Conservation (phyloP, 208 protist genomes). For the Trypanosomatidae sp. region DNA sequence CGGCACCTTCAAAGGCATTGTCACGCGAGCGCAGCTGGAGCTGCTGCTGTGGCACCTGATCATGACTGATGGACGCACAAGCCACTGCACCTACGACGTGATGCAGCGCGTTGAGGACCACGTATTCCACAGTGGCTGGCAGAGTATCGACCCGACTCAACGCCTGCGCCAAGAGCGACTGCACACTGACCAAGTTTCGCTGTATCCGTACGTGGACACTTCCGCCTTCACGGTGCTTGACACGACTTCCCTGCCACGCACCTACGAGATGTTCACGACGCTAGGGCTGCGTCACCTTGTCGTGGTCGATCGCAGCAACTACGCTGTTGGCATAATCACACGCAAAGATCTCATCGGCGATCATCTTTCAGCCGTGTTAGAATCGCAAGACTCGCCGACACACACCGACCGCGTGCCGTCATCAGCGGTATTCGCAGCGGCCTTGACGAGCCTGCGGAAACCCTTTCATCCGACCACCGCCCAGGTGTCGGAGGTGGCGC, state of each 20-base stretch:
- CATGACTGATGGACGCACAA: constrained; percentile 27
- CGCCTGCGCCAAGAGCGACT: constrained; percentile 1
- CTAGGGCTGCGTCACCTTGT: constrained; percentile 52
- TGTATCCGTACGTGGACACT: constrained; percentile 58
- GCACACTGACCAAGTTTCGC: constrained; percentile 20
- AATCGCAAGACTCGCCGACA: not conserved
- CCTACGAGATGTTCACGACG: constrained; percentile 53
- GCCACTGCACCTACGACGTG: constrained; percentile 33
- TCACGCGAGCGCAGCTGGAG: constrained; percentile 40
- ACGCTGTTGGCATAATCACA: constrained; percentile 52
- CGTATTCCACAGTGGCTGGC: constrained; percentile 27
- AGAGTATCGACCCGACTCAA: constrained; percentile 18
- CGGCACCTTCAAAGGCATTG: constrained; percentile 51
- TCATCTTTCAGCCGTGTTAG: constrained; percentile 20
- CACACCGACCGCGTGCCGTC: not conserved
- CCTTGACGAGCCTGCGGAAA: constrained; percentile 8
- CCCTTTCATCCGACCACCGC: constrained; percentile 23
- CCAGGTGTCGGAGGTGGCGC: constrained; percentile 21
- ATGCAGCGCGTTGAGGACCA: constrained; percentile 33
- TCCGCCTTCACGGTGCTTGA: constrained; percentile 50
- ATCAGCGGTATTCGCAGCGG: constrained; percentile 4
- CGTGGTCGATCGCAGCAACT: constrained; percentile 42
- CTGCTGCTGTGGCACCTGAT: constrained; percentile 54
- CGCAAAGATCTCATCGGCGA: constrained; percentile 53
- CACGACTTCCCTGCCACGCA: constrained; percentile 42